A percentile compares a stretch with the other conserved stretches of the same genome.
These are phyloP conservation scores for Cenchrus americanus DNA, from an alignment of 176 grass and related monocot genomes.

Conservation along the genomic window DNA sequence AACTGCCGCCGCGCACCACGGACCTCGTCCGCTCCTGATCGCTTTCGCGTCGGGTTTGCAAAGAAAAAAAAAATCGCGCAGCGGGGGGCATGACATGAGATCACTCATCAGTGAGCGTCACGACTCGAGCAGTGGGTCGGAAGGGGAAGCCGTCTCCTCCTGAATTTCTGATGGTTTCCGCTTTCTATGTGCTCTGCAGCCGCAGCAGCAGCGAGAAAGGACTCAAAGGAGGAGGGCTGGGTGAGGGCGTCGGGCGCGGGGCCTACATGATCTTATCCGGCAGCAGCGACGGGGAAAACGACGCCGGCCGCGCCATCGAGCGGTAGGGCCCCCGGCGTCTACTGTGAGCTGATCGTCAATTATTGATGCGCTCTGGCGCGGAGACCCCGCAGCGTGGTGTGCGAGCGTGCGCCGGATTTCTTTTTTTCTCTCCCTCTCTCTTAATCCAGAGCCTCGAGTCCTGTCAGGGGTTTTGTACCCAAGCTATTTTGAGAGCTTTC, in stretches of 20 bases:
- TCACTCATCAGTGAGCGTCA: slow-evolving; percentile 16
- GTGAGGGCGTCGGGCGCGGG: neutral
- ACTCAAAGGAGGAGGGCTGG: too few species aligned
- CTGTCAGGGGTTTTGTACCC: neutral
- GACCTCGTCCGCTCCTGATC: too few species aligned
- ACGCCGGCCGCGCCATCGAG: slow-evolving; percentile 31
- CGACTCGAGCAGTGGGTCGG: slow-evolving; percentile 1
- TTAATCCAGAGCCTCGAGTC: neutral
- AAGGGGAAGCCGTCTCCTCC: neutral
- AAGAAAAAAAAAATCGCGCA: neutral
- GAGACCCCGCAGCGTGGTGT: slow-evolving; percentile 24
- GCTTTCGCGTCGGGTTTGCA: slow-evolving; percentile 19
- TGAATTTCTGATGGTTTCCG: neutral
- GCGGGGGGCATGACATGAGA: neutral
- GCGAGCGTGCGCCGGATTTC: neutral
- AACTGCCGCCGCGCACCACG: slow-evolving; percentile 6
- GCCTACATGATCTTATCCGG: slow-evolving; percentile 34
- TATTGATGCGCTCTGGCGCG: slow-evolving; percentile 32
- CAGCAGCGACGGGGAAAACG: slow-evolving; percentile 34
- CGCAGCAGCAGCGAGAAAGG: neutral
- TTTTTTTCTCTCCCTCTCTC: neutral
- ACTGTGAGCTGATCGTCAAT: slow-evolving; percentile 36
- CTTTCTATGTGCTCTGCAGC: neutral
- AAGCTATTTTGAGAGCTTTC: neutral
- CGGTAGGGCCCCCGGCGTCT: too few species aligned